phyloP scores from a whole-genome alignment of 2,329 filamentous ascomycete species.

The Periglandula ipomoeae region DNA sequence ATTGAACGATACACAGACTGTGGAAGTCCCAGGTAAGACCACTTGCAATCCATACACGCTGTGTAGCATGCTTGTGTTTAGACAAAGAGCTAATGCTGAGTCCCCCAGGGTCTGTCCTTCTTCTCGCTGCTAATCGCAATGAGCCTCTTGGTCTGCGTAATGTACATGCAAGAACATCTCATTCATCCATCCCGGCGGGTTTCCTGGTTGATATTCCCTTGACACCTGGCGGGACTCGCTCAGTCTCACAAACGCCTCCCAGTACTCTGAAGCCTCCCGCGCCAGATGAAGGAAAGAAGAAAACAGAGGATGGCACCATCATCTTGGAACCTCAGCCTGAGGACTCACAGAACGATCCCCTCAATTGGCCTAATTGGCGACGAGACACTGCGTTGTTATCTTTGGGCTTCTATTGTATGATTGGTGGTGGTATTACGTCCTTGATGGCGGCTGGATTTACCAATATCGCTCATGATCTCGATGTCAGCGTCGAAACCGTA shows the following conservation, averaged over 20 bases:
- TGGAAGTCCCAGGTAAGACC: constrained; percentile 9
- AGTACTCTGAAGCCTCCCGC: constrained; percentile 8
- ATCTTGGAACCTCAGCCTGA: constrained; percentile 89
- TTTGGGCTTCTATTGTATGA: constrained; percentile 84
- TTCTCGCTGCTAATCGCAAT: constrained; percentile 12
- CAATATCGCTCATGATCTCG: constrained; percentile 58
- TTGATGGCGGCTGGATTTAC: constrained; percentile 84
- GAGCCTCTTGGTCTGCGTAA: constrained; percentile 11
- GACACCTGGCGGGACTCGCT: constrained; percentile 18
- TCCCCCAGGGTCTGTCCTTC: constrained; percentile 11
- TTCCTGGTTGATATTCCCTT: constrained; percentile 27
- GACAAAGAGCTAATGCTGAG: background rate
- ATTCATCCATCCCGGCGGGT: constrained; percentile 43
- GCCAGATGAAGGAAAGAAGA: constrained; percentile 50
- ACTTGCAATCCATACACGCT: background rate
- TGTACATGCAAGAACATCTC: constrained; percentile 8
- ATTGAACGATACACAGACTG: constrained; percentile 8
- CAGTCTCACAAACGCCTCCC: constrained; percentile 6
- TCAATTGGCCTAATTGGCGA: constrained; percentile 83
- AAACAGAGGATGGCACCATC: constrained; percentile 70
- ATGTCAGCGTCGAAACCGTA: constrained; percentile 61
- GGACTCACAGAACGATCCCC: constrained; percentile 78
- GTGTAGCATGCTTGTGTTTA: too few relatives aligned
- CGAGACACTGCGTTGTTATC: constrained; percentile 72
- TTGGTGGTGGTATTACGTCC: constrained; percentile 88